A percentile compares a stretch with the other conserved stretches of the same genome.
Conservation (phyloP, 2,329 filamentous ascomycete species). For the Intubia oerlemansii region DNA sequence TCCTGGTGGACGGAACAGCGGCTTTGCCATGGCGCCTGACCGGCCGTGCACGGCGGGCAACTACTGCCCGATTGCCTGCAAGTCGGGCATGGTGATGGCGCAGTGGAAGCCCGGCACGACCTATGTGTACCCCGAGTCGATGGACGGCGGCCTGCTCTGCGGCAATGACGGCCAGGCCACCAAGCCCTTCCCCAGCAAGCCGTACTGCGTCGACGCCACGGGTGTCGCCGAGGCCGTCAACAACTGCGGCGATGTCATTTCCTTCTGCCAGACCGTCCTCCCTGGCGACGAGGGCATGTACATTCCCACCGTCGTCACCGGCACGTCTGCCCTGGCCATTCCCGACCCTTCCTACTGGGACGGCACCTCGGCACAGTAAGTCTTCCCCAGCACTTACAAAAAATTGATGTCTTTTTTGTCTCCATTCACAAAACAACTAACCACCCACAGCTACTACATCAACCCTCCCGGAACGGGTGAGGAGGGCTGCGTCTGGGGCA, state of each 20-base stretch:
- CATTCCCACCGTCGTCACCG: constrained; percentile 49
- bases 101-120: constrained; percentile 57
- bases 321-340: constrained; percentile 41
- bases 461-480: constrained; percentile 47
- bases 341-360: constrained; percentile 52
- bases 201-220: constrained; percentile 49
- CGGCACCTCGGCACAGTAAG: constrained; percentile 53
- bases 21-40: constrained; percentile 65
- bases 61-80: constrained; percentile 62
- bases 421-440: too few relatives aligned
- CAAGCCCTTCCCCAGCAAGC: constrained; percentile 46
- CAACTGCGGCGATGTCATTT: constrained; percentile 36
- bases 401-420: too few relatives aligned
- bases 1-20: constrained; percentile 45
- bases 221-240: constrained; percentile 45
- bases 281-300: constrained; percentile 68
- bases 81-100: constrained; percentile 51
- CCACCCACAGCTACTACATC: constrained; percentile 46
- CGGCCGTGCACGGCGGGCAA: constrained; percentile 42
- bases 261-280: constrained; percentile 62
- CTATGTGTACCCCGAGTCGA: constrained; percentile 49
- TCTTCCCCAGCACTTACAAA: too few relatives aligned
- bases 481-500: constrained; percentile 53
- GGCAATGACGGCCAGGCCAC: constrained; percentile 40
- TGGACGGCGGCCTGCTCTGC: constrained; percentile 59